phyloP scores from a whole-genome alignment of 2,329 filamentous ascomycete species.

The Scedosporium minutisporum region DNA sequence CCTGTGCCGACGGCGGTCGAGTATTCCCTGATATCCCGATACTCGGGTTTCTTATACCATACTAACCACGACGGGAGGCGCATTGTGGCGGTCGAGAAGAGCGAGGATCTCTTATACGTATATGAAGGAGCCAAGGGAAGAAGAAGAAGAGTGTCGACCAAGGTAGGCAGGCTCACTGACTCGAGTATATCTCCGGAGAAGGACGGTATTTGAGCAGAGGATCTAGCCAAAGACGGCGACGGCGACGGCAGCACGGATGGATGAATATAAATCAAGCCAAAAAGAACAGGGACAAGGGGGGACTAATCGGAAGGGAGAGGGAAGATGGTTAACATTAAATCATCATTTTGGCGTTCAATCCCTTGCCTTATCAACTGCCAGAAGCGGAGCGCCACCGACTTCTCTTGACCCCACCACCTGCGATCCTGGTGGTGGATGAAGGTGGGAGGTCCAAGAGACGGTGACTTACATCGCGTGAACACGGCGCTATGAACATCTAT shows the following conservation, averaged over 20 bases:
- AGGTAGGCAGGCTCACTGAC: too few species aligned
- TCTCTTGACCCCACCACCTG: not conserved
- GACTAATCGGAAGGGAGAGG: not conserved
- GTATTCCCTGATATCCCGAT: slow-evolving; percentile 36
- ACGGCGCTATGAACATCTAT: not conserved
- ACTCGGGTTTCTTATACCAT: slow-evolving; percentile 42
- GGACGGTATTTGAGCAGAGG: too few species aligned
- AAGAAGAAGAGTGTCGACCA: not conserved
- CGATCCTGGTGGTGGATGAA: not conserved
- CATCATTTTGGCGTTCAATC: not conserved
- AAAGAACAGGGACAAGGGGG: not conserved
- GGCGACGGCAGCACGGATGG: not conserved
- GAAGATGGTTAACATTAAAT: not conserved
- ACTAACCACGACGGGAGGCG: slow-evolving; percentile 23
- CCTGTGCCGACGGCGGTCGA: slow-evolving; percentile 25
- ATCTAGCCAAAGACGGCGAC: not conserved
- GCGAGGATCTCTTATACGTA: too few species aligned
- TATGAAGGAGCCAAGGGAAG: not conserved
- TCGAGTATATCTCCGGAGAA: too few species aligned
- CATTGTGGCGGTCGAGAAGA: slow-evolving; percentile 8
- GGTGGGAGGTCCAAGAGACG: not conserved
- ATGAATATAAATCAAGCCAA: not conserved
- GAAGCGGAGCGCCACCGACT: not conserved
- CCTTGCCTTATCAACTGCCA: not conserved
- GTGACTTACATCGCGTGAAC: not conserved